Conservation (phyloP, 345 rosid genomes). For the Acer campestre region DNA sequence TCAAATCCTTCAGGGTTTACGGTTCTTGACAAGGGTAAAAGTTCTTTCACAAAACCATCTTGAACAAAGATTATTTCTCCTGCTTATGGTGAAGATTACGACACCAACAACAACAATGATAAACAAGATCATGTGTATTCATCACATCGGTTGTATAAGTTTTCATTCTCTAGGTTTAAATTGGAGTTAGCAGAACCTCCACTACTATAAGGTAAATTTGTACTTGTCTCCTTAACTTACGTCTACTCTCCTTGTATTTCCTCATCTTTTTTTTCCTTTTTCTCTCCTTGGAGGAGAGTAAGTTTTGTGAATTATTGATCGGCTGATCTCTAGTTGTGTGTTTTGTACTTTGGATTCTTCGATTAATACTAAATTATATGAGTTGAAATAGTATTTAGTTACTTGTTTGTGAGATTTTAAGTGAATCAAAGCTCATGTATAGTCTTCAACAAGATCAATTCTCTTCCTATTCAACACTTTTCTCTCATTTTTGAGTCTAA, state of each 20-base stretch:
- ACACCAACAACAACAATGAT: conserved; percentile 18
- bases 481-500: neutral
- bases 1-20: conserved; percentile 30
- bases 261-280: neutral
- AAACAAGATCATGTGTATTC: conserved; percentile 10
- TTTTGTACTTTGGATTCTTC: neutral
- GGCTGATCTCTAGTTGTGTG: conserved; percentile 3
- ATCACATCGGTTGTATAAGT: conserved; percentile 6
- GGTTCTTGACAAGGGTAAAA: conserved; percentile 56
- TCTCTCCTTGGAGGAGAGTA: neutral
- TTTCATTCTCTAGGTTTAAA: conserved; percentile 16
- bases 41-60: conserved; percentile 31
- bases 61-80: conserved; percentile 11
- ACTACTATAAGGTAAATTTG: conserved; percentile 15
- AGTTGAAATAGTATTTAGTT: conserved; percentile 5
- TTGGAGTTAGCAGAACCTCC: neutral
- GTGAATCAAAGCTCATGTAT: neutral
- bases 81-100: neutral
- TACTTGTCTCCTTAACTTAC: neutral
- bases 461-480: neutral
- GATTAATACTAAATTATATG: neutral
- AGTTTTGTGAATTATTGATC: conserved; percentile 2
- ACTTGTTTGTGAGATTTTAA: neutral
- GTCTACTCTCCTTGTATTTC: conserved; percentile 11
- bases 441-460: neutral